Percentiles rank a stretch among this genome's conserved stretches.
phyloP scores from a whole-genome alignment of 1,284 basidiomycete genomes.

The Volvariella volvacea region DNA sequence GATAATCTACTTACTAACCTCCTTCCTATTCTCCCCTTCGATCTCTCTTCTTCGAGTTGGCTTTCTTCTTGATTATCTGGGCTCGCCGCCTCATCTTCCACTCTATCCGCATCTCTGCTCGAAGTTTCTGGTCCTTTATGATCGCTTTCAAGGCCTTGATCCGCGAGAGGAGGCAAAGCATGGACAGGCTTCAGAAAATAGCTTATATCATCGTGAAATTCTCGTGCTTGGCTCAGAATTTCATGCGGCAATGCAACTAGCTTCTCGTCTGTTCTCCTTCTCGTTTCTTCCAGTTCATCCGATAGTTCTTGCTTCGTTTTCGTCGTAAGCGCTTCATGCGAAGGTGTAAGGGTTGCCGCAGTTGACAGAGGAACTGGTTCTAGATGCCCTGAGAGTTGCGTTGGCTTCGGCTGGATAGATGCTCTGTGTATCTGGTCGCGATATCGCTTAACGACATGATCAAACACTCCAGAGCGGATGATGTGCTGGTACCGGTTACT shows the following conservation, averaged over 20 bases:
- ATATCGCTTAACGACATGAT: conserved; percentile 41
- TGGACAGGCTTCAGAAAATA: conserved; percentile 32
- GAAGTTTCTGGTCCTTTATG: no score
- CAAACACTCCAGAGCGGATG: conserved; percentile 39
- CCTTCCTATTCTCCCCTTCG: neutral
- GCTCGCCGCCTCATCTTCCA: no score
- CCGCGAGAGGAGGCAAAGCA: conserved; percentile 40
- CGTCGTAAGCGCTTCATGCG: neutral
- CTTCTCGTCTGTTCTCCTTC: no score
- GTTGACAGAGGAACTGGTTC: no score
- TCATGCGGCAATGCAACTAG: no score
- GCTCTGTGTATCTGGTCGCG: conserved; percentile 12
- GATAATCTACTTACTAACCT: neutral
- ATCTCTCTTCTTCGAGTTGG: conserved; percentile 3
- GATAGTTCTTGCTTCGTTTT: neutral
- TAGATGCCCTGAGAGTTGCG: no score
- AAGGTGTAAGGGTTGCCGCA: neutral
- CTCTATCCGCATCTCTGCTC: no score
- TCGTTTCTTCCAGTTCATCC: neutral
- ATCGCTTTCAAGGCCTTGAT: conserved; percentile 27
- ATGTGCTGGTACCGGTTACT: conserved; percentile 46
- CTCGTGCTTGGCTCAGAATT: no score
- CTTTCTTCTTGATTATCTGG: conserved; percentile 1
- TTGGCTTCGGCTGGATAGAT: no score
- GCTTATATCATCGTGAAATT: conserved; percentile 4